Base-by-base conservation (phyloP, 1,139 yeast genomes). In the Geotrichum bryndzae region DNA sequence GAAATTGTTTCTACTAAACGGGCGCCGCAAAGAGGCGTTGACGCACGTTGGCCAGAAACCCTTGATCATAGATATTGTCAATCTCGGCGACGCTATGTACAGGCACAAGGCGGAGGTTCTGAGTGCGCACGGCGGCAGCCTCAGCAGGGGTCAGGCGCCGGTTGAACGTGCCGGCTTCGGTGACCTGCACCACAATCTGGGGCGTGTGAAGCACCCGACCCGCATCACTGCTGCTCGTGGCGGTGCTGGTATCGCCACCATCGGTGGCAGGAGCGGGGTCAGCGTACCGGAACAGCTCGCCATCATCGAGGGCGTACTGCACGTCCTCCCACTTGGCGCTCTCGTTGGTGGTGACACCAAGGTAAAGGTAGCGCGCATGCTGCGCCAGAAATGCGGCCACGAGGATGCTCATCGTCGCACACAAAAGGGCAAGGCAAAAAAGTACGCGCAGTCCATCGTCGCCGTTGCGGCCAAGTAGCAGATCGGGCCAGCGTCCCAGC, bases 291-390 rank as follows among this genome's bases (percentile, higher is more conserved):
- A 70, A 82, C 1, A 87, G 73, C 18, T 73, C 66, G 0, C 79
- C 80, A n/a, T 77, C 77, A 11, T 82, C 69, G 10, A 90, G 79
- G 65, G 88, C 78, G 57, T 84, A 82, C 62, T 86, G 85, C 13
- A 94, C 79, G 25, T 82, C 85, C 31, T 80, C 84, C 98, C 98
- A 94, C 73, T 94, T 94, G 58, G 81, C 84, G 11, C 85, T 78
- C 74, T 94, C 99, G 70, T 89, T 92, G 1, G 97, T 90, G n/a
- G 98, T 91, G 67, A 88, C 88, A 0, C 99, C 99, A 51, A 86
- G 79, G 67, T 83, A 85, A 2, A 90, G 76, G 69, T 85, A 82
- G 61, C 84, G 75, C 27, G 87, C 52, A 66, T 90, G 96, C 66
- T 88, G 82, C 1, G 73, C 75, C 0, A 85, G 71, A 72, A 92